Evolutionary conservation across 176 grass and related monocot species (phyloP).

Genomic region (Hyparrhenia diplandra): DNA sequence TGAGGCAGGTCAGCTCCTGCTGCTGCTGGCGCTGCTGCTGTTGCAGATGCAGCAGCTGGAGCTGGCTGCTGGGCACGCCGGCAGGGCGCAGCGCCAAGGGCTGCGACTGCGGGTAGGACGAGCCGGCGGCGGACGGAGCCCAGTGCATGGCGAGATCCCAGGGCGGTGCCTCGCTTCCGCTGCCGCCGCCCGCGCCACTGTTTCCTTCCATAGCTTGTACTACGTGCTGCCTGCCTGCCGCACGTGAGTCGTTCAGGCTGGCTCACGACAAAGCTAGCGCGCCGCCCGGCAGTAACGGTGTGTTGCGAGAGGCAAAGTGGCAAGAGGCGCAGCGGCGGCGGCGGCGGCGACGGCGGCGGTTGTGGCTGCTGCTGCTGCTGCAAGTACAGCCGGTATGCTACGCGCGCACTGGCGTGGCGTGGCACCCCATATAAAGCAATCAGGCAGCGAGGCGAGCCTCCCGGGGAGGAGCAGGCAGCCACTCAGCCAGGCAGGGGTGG

Average conservation of each 20-base stretch:
- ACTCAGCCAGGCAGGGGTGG: background rate
- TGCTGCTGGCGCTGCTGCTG: slow-evolving; percentile 17
- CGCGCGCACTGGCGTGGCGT: background rate
- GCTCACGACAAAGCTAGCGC: background rate
- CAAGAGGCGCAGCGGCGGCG: background rate
- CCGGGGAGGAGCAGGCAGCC: slow-evolving; percentile 1
- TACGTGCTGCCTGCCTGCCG: no score
- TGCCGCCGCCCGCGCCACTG: background rate
- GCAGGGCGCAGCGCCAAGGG: background rate
- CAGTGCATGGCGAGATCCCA: slow-evolving; percentile 44
- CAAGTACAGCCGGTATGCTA: slow-evolving; percentile 34
- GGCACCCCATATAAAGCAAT: slow-evolving; percentile 35
- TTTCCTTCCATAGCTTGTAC: slow-evolving; percentile 48
- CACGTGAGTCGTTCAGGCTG: background rate
- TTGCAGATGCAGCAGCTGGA: background rate
- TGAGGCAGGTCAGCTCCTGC: slow-evolving; percentile 51
- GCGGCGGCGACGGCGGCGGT: background rate
- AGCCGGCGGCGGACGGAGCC: background rate
- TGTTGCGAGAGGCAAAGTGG: background rate
- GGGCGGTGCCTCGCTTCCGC: background rate
- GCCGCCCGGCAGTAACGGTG: background rate
- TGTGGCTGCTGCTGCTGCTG: background rate
- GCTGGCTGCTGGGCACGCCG: background rate
- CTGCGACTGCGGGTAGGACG: background rate
- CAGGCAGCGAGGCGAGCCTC: slow-evolving; percentile 8